These are phyloP conservation scores for Pseudogymnoascus destructans DNA, from an alignment of 2,329 filamentous ascomycete genomes.

Conservation along the genomic window DNA sequence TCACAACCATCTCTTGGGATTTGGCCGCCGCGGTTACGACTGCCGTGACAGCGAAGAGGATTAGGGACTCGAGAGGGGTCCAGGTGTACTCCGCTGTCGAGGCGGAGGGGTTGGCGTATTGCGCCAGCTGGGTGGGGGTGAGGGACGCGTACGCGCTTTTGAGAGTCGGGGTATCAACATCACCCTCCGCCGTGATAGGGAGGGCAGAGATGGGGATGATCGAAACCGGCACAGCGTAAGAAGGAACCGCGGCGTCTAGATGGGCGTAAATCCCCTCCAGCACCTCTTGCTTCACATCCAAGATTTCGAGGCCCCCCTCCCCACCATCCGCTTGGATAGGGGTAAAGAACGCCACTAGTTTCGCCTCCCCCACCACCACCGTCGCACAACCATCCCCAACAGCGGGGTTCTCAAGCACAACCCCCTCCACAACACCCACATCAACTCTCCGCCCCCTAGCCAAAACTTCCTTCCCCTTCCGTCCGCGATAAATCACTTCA, in stretches of 20 bases:
- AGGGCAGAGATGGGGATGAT: constrained; percentile 57
- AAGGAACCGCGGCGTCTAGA: constrained; percentile 7
- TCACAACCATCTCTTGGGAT: constrained; percentile 35
- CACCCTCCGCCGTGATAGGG: constrained; percentile 62
- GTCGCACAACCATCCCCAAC: neutral
- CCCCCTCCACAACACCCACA: constrained; percentile 47
- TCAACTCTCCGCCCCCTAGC: constrained; percentile 71
- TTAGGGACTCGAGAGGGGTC: constrained; percentile 39
- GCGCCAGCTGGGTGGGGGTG: neutral
- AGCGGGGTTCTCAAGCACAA: constrained; percentile 49
- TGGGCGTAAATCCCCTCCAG: neutral
- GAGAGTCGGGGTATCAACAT: constrained; percentile 53
- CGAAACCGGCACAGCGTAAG: constrained; percentile 68
- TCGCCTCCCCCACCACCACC: neutral
- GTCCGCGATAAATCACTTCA: constrained; percentile 57
- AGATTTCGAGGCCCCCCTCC: constrained; percentile 13
- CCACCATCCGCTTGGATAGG: constrained; percentile 22
- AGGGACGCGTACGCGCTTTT: neutral
- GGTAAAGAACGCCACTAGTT: neutral
- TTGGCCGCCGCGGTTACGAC: constrained; percentile 29
- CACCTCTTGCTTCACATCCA: constrained; percentile 22
- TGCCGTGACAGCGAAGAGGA: constrained; percentile 42
- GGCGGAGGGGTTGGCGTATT: neutral
- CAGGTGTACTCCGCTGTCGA: constrained; percentile 28
- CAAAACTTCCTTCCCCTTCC: constrained; percentile 70